Conservation (phyloP, 164 flowering plant genomes). For the Annona cherimola region DNA sequence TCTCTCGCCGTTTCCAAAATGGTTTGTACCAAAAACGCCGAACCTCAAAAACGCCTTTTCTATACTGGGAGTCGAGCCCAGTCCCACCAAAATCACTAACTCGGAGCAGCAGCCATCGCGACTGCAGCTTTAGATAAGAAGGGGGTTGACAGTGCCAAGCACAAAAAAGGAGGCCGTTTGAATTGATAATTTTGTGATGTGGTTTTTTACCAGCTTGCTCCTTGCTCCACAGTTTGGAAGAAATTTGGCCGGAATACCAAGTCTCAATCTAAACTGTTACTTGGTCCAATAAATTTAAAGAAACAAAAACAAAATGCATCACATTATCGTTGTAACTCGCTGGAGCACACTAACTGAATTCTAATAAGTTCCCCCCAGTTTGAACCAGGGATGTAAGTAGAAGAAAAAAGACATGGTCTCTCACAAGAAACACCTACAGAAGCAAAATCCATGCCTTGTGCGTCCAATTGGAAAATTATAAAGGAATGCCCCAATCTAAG, state of each 20-base stretch:
- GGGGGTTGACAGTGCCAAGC: too few relatives aligned
- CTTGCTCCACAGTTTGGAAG: neutral
- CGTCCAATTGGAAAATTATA: neutral
- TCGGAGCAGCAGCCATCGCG: too few relatives aligned
- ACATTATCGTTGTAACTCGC: neutral
- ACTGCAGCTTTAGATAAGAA: too few relatives aligned
- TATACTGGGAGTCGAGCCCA: too few relatives aligned
- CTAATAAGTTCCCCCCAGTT: neutral
- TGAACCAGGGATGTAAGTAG: too few relatives aligned
- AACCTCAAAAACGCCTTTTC: too few relatives aligned
- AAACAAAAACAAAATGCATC: neutral
- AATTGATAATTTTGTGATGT: neutral
- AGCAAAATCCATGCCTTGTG: neutral
- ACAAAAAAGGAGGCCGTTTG: too few relatives aligned
- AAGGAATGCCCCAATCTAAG: slow-evolving; percentile 26
- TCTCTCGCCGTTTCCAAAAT: too few relatives aligned
- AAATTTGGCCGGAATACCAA: neutral
- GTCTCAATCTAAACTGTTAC: too few relatives aligned
- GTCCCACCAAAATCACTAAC: too few relatives aligned
- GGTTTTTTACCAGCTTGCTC: neutral
- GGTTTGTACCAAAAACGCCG: too few relatives aligned
- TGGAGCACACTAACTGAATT: neutral
- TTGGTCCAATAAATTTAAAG: neutral
- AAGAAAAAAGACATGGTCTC: neutral
- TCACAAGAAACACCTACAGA: neutral